Percentiles rank a stretch among this genome's conserved stretches.
Conservation (phyloP, 1,284 basidiomycete genomes). For the Marasmius fiardii region DNA sequence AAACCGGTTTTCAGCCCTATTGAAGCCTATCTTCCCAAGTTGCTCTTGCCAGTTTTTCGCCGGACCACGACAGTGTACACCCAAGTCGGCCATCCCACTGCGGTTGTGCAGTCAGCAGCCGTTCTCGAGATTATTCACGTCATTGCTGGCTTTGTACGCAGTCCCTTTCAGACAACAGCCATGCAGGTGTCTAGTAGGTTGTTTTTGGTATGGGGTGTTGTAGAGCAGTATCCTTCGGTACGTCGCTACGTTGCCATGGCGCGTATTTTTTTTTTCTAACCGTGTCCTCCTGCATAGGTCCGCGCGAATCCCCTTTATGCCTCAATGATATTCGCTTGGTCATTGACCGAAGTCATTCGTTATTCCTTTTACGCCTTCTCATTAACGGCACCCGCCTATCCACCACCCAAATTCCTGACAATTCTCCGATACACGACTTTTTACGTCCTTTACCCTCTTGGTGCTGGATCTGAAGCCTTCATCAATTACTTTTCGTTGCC, state of each 20-base stretch:
- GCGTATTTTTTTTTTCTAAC: constrained; percentile 1
- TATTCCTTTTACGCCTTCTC: constrained; percentile 87
- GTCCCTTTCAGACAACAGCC: constrained; percentile 76
- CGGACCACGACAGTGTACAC: constrained; percentile 50
- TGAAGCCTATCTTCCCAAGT: constrained; percentile 29
- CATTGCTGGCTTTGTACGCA: constrained; percentile 79
- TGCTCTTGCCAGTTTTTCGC: constrained; percentile 35
- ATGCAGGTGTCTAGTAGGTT: constrained; percentile 89
- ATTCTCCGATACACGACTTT: constrained; percentile 90
- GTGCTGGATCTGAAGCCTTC: constrained; percentile 88
- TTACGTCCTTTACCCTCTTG: constrained; percentile 89
- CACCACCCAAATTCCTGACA: constrained; percentile 43
- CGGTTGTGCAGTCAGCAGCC: constrained; percentile 80
- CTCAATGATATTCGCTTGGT: constrained; percentile 94
- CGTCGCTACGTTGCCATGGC: constrained; percentile 20
- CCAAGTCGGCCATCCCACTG: constrained; percentile 60
- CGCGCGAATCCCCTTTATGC: constrained; percentile 80
- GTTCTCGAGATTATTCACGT: constrained; percentile 83
- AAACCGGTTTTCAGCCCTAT: constrained; percentile 20
- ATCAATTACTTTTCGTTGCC: constrained; percentile 82
- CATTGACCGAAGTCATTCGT: constrained; percentile 87
- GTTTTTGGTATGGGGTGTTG: constrained; percentile 86
- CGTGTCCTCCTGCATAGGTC: constrained; percentile 40
- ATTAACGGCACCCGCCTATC: constrained; percentile 45
- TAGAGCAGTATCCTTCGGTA: constrained; percentile 56